Evolutionary conservation across 768 basidiomycete species (phyloP).

Genomic region (Panellus pusillus): DNA sequence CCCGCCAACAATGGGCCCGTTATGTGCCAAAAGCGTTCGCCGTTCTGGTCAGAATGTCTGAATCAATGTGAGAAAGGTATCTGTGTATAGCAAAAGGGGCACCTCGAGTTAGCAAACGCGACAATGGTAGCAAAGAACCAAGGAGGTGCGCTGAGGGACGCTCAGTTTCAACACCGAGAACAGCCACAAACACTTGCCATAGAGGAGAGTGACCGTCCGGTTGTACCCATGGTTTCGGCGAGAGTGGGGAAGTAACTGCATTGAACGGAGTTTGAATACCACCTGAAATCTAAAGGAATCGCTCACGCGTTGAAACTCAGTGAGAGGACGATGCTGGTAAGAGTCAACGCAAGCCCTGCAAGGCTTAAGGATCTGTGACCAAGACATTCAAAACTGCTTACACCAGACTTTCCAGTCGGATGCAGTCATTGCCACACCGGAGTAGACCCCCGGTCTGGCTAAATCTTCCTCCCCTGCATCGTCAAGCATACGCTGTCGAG

Average conservation of each 20-base stretch:
- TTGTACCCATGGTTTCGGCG: conserved; percentile 66
- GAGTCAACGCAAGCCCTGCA: conserved; percentile 33
- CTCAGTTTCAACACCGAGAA: background rate
- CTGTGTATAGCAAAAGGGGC: conserved; percentile 1
- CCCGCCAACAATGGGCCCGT: conserved; percentile 53
- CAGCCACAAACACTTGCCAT: background rate
- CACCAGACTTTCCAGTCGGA: conserved; percentile 76
- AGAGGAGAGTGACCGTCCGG: conserved; percentile 55
- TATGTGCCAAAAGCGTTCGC: conserved; percentile 75
- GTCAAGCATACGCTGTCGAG: conserved; percentile 60
- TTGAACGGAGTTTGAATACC: background rate
- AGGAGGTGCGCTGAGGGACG: conserved; percentile 54
- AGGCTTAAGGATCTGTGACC: conserved; percentile 17
- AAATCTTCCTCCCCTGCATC: conserved; percentile 39
- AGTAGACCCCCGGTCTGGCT: conserved; percentile 3
- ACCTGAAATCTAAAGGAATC: background rate
- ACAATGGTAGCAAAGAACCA: conserved; percentile 63
- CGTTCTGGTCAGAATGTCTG: conserved; percentile 69
- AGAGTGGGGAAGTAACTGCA: conserved; percentile 65
- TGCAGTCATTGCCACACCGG: conserved; percentile 59
- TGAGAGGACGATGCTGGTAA: conserved; percentile 48
- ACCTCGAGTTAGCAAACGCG: conserved; percentile 56
- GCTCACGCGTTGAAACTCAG: conserved; percentile 58
- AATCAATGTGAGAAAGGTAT: background rate
- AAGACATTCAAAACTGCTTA: conserved; percentile 31